Evolutionary conservation across 1,139 yeast species (phyloP).

Genomic region (Magnusiomyces magnusii): DNA sequence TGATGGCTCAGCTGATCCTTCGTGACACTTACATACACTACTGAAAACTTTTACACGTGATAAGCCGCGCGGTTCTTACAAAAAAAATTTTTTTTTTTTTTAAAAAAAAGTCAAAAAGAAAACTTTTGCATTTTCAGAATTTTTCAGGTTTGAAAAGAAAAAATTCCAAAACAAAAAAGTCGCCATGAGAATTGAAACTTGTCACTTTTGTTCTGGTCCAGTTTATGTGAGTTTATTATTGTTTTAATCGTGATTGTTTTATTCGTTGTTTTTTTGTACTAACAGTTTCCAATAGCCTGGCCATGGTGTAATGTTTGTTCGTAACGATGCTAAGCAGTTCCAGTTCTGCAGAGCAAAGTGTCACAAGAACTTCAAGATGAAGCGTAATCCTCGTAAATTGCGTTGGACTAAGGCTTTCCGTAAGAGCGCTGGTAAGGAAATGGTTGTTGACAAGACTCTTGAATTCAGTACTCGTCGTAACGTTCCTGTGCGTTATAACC

Average conservation of each 20-base stretch:
- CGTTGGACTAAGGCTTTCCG: constrained; percentile 99
- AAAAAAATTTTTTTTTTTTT: no score
- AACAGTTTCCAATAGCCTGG: constrained; percentile 68
- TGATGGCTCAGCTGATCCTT: no score
- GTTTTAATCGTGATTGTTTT: no score
- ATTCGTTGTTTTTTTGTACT: no score
- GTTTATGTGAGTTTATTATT: constrained; percentile 42
- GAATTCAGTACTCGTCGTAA: constrained; percentile 97
- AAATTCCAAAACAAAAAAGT: background rate
- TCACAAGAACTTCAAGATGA: constrained; percentile 94
- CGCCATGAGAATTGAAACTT: constrained; percentile 81
- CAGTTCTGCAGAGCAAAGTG: constrained; percentile 97
- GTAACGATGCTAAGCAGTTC: constrained; percentile 97
- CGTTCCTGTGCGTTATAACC: constrained; percentile 94
- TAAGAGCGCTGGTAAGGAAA: constrained; percentile 98
- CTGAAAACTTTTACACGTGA: no score
- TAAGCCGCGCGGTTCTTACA: no score
- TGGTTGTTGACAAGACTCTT: constrained; percentile 94
- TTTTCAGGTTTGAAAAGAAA: no score
- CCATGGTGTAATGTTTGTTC: constrained; percentile 95
- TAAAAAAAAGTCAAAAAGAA: no score
- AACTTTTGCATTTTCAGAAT: no score
- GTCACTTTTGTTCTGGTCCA: constrained; percentile 97
- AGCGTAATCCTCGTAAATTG: constrained; percentile 97
- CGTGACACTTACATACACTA: no score